Evolutionary conservation across 2,329 filamentous ascomycete species (phyloP).

Genomic region (Ceratocystis alfenasii): DNA sequence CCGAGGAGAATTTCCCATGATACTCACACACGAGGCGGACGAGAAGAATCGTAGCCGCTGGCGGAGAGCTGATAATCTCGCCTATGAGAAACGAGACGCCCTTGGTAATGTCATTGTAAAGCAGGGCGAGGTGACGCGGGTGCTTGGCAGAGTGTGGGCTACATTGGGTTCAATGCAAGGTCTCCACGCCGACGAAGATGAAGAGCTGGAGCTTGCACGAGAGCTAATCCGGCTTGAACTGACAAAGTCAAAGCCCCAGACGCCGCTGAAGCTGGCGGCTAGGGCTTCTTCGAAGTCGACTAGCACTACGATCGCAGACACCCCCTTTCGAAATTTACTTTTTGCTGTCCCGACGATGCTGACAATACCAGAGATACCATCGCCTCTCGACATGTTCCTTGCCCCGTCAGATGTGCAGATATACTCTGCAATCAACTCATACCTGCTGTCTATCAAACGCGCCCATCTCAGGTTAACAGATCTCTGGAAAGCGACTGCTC

Average conservation of each 20-base stretch:
- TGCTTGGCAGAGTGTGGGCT: constrained; percentile 67
- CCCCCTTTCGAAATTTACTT: constrained; percentile 65
- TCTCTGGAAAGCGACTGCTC: constrained; percentile 72
- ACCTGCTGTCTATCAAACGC: constrained; percentile 72
- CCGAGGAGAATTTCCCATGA: constrained; percentile 82
- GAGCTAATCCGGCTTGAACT: constrained; percentile 59
- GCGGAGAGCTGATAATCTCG: constrained; percentile 48
- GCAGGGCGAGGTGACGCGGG: constrained; percentile 71
- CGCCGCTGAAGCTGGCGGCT: constrained; percentile 29
- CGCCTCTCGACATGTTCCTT: constrained; percentile 80
- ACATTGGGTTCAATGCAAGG: constrained; percentile 63
- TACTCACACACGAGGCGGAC: constrained; percentile 75
- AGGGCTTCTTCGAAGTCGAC: constrained; percentile 23
- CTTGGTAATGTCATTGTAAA: constrained; percentile 57
- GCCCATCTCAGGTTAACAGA: constrained; percentile 75
- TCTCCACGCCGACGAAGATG: constrained; percentile 62
- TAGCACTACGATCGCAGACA: constrained; percentile 28
- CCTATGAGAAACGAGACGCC: constrained; percentile 45
- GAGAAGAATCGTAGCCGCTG: constrained; percentile 63
- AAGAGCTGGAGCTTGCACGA: constrained; percentile 70
- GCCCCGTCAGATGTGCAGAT: constrained; percentile 60
- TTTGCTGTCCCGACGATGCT: constrained; percentile 48
- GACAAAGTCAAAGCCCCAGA: constrained; percentile 36
- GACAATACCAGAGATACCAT: constrained; percentile 57
- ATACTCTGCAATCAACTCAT: constrained; percentile 78